Conservation (phyloP, 2,329 filamentous ascomycete genomes). For the Cordyceps militaris region DNA sequence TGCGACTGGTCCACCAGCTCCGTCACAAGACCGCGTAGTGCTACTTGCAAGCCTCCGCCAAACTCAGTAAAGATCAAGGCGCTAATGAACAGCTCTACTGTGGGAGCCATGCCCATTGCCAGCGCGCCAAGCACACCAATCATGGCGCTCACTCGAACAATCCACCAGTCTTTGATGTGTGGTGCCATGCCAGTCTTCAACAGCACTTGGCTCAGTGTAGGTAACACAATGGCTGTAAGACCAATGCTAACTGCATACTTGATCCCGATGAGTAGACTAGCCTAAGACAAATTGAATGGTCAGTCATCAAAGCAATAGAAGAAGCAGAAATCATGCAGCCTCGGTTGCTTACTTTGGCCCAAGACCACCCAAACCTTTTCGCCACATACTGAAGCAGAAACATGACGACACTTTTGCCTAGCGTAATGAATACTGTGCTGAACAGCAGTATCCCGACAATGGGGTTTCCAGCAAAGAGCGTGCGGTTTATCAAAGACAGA, state of each 20-base stretch:
- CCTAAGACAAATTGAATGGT: neutral
- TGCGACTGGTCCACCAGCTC: constrained; percentile 1
- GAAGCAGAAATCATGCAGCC: neutral
- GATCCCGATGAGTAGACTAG: neutral
- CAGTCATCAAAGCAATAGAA: neutral
- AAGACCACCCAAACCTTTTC: constrained; percentile 13
- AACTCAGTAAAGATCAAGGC: neutral
- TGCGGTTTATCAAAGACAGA: neutral
- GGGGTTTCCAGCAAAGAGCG: neutral
- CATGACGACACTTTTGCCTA: neutral
- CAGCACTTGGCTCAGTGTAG: neutral
- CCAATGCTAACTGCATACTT: neutral
- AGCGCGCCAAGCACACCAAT: neutral
- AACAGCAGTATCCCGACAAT: neutral
- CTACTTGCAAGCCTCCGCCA: neutral
- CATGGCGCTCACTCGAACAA: neutral
- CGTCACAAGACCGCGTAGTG: constrained; percentile 3
- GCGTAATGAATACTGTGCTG: neutral
- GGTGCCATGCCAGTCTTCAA: constrained; percentile 2
- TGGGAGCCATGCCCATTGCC: neutral
- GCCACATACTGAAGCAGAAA: constrained; percentile 12
- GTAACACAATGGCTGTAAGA: neutral
- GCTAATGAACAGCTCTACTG: neutral
- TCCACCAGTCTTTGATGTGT: constrained; percentile 8
- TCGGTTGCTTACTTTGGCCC: constrained; percentile 7